These are phyloP conservation scores for Hypoxylon sp. DNA, from an alignment of 2,329 filamentous ascomycete genomes.

Conservation along the genomic window DNA sequence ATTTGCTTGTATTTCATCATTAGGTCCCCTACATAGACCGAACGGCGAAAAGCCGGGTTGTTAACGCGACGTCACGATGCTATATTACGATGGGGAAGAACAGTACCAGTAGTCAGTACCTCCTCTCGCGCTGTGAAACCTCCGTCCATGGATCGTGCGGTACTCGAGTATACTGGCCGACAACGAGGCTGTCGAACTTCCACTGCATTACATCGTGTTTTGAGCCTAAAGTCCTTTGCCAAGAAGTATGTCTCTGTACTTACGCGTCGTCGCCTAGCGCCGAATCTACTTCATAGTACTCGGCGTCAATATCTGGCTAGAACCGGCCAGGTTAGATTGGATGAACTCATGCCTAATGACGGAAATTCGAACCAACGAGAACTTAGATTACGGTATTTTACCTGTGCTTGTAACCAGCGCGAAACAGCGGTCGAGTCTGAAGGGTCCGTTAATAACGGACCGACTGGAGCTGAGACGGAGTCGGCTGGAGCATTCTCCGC, in stretches of 20 bases:
- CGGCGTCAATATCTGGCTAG: constrained; percentile 23
- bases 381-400: constrained; percentile 14
- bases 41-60: neutral
- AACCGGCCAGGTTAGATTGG: constrained; percentile 3
- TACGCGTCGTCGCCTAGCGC: constrained; percentile 38
- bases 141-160: constrained; percentile 42
- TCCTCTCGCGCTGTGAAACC: constrained; percentile 32
- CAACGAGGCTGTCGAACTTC: constrained; percentile 34
- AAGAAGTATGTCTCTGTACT: constrained; percentile 8
- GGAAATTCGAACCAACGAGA: neutral
- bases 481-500: constrained; percentile 24
- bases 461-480: constrained; percentile 9
- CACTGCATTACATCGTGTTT: constrained; percentile 7
- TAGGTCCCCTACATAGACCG: constrained; percentile 24
- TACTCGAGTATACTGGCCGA: constrained; percentile 38
- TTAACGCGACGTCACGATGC: neutral
- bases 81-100: neutral
- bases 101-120: constrained; percentile 39
- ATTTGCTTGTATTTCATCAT: constrained; percentile 40
- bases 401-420: constrained; percentile 27
- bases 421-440: constrained; percentile 11
- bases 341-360: constrained; percentile 1
- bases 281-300: constrained; percentile 34
- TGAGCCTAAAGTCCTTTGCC: neutral
- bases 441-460: constrained; percentile 10